Conservation (phyloP, 169 alveolate species). For the Plasmodium cynomolgi region DNA sequence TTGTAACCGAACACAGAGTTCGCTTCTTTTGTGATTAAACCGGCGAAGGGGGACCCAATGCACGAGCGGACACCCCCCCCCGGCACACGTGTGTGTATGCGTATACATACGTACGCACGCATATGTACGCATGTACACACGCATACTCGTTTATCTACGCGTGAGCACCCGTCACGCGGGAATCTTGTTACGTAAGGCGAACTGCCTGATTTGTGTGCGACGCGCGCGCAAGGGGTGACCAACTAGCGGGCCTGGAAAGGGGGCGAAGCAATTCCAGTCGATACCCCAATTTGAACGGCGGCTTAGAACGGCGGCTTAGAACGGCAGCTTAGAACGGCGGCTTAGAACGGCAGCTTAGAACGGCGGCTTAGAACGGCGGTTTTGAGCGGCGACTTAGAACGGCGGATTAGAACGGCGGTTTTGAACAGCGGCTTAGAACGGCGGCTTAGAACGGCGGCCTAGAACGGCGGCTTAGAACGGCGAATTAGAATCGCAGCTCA, state of each 20-base stretch:
- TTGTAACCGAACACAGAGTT: neutral
- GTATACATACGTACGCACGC: neutral
- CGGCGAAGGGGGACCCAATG: neutral
- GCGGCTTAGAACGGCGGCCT: neutral
- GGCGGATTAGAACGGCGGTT: neutral
- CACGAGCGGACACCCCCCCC: neutral
- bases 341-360: neutral
- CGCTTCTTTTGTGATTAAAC: neutral
- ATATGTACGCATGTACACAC: neutral
- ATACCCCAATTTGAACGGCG: neutral
- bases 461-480: neutral
- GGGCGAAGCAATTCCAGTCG: neutral
- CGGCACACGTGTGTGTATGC: neutral
- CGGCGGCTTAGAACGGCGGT: neutral
- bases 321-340: neutral
- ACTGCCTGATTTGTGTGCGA: neutral
- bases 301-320: neutral
- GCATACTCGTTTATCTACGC: neutral
- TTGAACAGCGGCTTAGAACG: neutral
- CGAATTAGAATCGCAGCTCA: neutral
- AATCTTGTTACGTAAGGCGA: neutral
- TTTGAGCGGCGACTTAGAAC: too few species aligned
- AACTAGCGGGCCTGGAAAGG: neutral
- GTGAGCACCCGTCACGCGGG: neutral
- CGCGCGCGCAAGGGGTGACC: neutral